phyloP scores from a whole-genome alignment of 495 filamentous ascomycete genomes.

The Aspergillus sparsus region DNA sequence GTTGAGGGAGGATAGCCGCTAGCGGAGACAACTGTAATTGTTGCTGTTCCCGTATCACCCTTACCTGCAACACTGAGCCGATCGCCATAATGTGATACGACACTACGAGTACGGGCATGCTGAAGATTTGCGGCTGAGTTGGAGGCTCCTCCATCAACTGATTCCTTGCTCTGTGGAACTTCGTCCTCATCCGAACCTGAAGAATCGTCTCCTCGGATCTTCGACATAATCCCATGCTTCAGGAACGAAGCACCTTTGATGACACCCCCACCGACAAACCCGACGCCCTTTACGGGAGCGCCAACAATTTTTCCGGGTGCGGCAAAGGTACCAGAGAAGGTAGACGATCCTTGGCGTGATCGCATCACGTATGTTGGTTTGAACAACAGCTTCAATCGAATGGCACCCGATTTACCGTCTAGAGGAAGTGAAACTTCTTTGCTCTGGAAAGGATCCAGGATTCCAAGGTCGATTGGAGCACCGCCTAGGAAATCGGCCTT shows the following conservation, averaged over 20 bases:
- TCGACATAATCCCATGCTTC: constrained; percentile 68
- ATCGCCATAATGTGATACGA: constrained; percentile 54
- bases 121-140: constrained; percentile 40
- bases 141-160: constrained; percentile 34
- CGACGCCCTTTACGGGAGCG: constrained; percentile 88
- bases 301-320: constrained; percentile 91
- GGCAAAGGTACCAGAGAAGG: constrained; percentile 90
- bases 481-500: constrained; percentile 84
- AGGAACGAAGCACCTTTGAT: constrained; percentile 87
- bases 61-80: constrained; percentile 53
- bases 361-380: constrained; percentile 89
- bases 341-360: constrained; percentile 84
- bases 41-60: constrained; percentile 70
- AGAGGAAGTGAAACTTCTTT: constrained; percentile 72
- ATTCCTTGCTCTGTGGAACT: constrained; percentile 38
- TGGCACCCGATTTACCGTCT: constrained; percentile 84
- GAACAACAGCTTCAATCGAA: constrained; percentile 88
- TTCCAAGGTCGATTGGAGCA: constrained; percentile 73
- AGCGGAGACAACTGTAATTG: constrained; percentile 77
- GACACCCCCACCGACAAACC: constrained; percentile 76
- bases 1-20: constrained; percentile 72
- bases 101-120: constrained; percentile 69
- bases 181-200: constrained; percentile 51
- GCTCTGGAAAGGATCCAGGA: constrained; percentile 80
- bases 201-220: constrained; percentile 42